Evolutionary conservation across 1,139 yeast species (phyloP).

Genomic region (Debaryomyces sp.): DNA sequence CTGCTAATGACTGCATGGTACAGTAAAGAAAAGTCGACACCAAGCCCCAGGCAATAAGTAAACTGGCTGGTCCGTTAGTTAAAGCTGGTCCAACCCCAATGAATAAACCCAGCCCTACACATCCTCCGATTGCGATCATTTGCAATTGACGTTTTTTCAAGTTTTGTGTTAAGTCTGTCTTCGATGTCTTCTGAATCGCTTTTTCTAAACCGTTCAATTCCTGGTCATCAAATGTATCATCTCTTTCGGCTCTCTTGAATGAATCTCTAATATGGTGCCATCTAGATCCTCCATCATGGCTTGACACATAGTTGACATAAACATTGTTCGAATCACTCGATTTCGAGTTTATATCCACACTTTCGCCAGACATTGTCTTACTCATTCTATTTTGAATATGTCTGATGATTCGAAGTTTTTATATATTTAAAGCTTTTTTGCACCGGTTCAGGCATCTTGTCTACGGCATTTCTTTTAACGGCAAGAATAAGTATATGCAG

Average conservation of each 20-base stretch:
- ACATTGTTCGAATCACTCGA: background rate
- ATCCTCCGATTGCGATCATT: constrained; percentile 44
- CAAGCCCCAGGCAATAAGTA: constrained; percentile 46
- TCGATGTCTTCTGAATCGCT: constrained; percentile 17
- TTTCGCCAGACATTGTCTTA: background rate
- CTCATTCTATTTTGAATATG: background rate
- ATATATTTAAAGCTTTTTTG: background rate
- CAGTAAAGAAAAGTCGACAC: constrained; percentile 55
- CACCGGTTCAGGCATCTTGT: constrained; percentile 1
- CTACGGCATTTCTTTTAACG: constrained; percentile 1
- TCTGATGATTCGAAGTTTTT: background rate
- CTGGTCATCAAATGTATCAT: constrained; percentile 7
- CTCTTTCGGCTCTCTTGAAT: constrained; percentile 31
- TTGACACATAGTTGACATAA: background rate
- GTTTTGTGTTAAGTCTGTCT: constrained; percentile 26
- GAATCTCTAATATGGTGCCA: constrained; percentile 37
- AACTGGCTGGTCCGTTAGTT: constrained; percentile 39
- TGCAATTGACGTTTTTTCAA: constrained; percentile 38
- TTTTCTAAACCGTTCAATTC: constrained; percentile 14
- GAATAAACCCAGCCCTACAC: constrained; percentile 41
- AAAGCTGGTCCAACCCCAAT: constrained; percentile 43
- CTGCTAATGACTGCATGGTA: constrained; percentile 71
- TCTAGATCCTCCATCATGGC: constrained; percentile 7
- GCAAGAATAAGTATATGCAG: background rate
- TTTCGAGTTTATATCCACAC: constrained; percentile 2